phyloP scores from a whole-genome alignment of 2,329 filamentous ascomycete species.

The Polytolypa hystricis region DNA sequence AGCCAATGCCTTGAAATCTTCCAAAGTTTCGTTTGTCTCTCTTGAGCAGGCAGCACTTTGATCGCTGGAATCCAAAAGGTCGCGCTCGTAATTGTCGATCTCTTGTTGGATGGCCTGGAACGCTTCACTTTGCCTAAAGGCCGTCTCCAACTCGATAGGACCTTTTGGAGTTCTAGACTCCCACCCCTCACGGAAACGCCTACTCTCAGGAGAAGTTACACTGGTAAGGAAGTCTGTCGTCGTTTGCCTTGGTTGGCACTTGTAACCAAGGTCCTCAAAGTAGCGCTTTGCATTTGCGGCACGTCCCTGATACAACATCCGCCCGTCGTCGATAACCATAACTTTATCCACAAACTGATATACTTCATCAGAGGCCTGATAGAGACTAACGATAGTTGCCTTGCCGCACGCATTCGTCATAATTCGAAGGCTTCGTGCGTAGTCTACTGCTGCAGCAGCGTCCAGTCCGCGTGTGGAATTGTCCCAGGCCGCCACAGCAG shows the following conservation, averaged over 20 bases:
- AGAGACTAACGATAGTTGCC: slow-evolving; percentile 55
- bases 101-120: slow-evolving; percentile 49
- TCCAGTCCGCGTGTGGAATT: slow-evolving; percentile 65
- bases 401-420: slow-evolving; percentile 62
- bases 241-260: slow-evolving; percentile 48
- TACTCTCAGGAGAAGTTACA: slow-evolving; percentile 56
- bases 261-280: slow-evolving; percentile 52
- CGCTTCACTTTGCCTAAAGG: slow-evolving; percentile 49
- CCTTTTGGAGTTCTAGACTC: slow-evolving; percentile 54
- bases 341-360: slow-evolving; percentile 65
- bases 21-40: slow-evolving; percentile 19
- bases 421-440: slow-evolving; percentile 51
- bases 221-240: slow-evolving; percentile 64
- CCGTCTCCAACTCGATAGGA: slow-evolving; percentile 53
- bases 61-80: slow-evolving; percentile 39
- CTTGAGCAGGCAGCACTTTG: slow-evolving; percentile 38
- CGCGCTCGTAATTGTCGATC: slow-evolving; percentile 46
- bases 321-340: slow-evolving; percentile 58
- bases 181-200: slow-evolving; percentile 51
- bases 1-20: slow-evolving; percentile 49
- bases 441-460: slow-evolving; percentile 62
- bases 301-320: slow-evolving; percentile 51
- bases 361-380: slow-evolving; percentile 55
- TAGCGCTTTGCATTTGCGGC: slow-evolving; percentile 46
- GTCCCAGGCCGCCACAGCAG: slow-evolving; percentile 61